Percentiles rank a stretch among this genome's conserved stretches.
These are phyloP conservation scores for Paraurostyla sp. DNA, from an alignment of 73 alveolate genomes.

Conservation along the genomic window DNA sequence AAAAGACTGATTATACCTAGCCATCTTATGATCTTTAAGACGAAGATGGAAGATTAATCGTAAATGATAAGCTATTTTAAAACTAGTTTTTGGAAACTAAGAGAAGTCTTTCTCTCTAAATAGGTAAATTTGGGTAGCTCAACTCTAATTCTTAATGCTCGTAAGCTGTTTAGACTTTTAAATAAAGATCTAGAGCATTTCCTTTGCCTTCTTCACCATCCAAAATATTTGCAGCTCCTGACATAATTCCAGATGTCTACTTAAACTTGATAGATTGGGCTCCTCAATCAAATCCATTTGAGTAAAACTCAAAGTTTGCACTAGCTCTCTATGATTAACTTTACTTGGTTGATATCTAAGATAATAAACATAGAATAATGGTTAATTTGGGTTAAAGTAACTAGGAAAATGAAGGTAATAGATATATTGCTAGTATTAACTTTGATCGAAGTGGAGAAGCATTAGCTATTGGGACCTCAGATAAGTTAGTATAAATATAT, in stretches of 20 bases:
- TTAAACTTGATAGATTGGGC: conserved; percentile 41
- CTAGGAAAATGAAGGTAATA: not conserved
- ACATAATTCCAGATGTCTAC: not conserved
- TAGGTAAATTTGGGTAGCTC: too few species aligned
- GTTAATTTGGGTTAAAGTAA: not conserved
- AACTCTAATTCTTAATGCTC: too few species aligned
- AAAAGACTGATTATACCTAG: not conserved
- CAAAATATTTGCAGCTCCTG: conserved; percentile 45
- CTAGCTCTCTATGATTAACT: not conserved
- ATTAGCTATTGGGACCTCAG: conserved; percentile 31
- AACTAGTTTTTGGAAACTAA: not conserved
- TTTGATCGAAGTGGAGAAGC: conserved; percentile 61
- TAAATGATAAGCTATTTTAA: not conserved
- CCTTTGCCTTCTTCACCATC: conserved; percentile 24
- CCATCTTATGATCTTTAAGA: not conserved
- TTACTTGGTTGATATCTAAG: not conserved
- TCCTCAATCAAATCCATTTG: conserved; percentile 30
- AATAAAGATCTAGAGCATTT: not conserved
- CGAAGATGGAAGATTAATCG: conserved; percentile 21
- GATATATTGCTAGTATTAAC: not conserved
- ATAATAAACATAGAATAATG: not conserved
- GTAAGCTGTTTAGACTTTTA: not conserved
- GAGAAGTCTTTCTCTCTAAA: not conserved
- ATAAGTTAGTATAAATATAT: not conserved
- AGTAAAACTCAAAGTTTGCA: not conserved